Base-by-base conservation (phyloP, 345 rosid species). In the Viola odorata region DNA sequence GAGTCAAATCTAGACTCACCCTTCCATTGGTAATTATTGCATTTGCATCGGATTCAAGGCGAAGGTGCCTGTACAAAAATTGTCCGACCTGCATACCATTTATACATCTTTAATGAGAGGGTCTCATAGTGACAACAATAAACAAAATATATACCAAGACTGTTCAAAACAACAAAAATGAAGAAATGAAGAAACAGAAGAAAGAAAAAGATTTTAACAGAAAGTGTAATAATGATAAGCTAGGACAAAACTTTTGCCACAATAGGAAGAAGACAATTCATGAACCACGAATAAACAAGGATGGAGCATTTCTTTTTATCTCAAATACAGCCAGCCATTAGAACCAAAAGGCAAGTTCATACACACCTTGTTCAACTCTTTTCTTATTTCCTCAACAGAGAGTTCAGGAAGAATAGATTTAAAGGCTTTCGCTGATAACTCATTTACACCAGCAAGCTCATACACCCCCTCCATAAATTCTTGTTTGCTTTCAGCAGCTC, bases 11-110 rank as follows among this genome's bases (percentile, higher is more conserved):
- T 37, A 52, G 61, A 69, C 88, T 69, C 56, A 94, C 99, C 91
- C 99, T 82, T 77, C 99, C 99, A 68, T 85, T 94, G 63, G 99
- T 88, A 68, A 94, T 84, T 71, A 88, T 82, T 44, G 84, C 89
- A 67, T 83, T 88, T 55, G 70, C 79, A 67, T 80, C 88, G 62
- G 82, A 75, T 39, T 80, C 85, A 68, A 82, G 69, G 56, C 96
- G 95, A 73, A 85, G 73, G 53, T 81, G 82, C 71, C 81, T 75
- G 72, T 74, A 71, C 54, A 90, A 67, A 79, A 75, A 88, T 58
- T 81, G 80, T 49, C 78, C 66, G 13, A 82, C 96, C 99, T 94
- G 85, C 69, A 75, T 38, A 42, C 12, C 8, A 61, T 37, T 54
- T 50, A 63, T 67, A 45, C 60, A 40, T 53, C 32, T 23, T 65